Evolutionary conservation across 495 filamentous ascomycete species (phyloP).

Genomic region (Xylaria castorea): DNA sequence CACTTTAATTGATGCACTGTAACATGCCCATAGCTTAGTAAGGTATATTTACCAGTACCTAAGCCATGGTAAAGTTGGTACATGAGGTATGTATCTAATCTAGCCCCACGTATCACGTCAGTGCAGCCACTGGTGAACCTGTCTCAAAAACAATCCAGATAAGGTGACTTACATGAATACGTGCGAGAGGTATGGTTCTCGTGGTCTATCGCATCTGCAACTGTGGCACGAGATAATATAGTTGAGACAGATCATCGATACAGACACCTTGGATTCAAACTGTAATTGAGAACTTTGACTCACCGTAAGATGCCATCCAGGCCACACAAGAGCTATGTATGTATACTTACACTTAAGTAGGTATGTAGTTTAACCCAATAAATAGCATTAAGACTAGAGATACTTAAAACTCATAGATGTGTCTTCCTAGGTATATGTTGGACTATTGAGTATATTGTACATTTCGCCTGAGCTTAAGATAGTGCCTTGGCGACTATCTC

Average conservation of each 20-base stretch:
- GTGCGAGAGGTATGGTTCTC: conserved; percentile 1
- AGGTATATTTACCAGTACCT: neutral
- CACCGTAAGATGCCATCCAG: neutral
- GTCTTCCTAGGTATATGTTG: too few relatives aligned
- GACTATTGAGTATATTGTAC: neutral
- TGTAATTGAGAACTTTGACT: neutral
- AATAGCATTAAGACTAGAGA: too few relatives aligned
- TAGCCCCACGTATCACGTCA: conserved; percentile 28
- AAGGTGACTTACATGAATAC: conserved; percentile 5
- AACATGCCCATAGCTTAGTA: neutral
- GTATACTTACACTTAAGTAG: too few relatives aligned
- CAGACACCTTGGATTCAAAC: neutral
- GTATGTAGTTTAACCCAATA: too few relatives aligned
- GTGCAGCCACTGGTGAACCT: conserved; percentile 1
- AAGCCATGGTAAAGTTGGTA: neutral
- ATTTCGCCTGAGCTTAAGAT: neutral
- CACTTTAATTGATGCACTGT: neutral
- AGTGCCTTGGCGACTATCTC: neutral
- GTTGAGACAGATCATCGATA: conserved; percentile 7
- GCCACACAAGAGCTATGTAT: too few relatives aligned
- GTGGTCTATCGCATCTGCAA: neutral
- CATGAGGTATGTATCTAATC: neutral
- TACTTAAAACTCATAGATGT: neutral
- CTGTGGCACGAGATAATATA: neutral
- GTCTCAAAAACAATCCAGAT: conserved; percentile 5